Percentiles rank a stretch among this genome's conserved stretches.
Evolutionary conservation across 140 eudicot genomes (phyloP).

Genomic region (Stevia rebaudiana): DNA sequence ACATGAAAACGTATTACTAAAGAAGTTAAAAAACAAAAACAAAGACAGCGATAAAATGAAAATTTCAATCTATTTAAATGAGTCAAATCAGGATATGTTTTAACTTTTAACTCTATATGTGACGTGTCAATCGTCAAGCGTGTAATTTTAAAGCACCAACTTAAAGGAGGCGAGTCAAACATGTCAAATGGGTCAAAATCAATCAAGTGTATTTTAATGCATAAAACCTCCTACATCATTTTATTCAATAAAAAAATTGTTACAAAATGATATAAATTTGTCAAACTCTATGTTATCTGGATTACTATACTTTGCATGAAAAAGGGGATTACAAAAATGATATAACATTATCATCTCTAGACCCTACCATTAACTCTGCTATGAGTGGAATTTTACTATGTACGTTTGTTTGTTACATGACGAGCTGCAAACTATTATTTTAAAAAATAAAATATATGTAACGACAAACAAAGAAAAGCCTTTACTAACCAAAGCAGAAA

Average conservation of each 20-base stretch:
- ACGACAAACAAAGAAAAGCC: constrained; percentile 6
- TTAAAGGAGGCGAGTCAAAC: too few species aligned
- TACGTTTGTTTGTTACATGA: too few species aligned
- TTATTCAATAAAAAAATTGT: neutral
- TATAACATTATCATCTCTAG: too few species aligned
- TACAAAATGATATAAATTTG: neutral
- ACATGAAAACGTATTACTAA: constrained; percentile 6
- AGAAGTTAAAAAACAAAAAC: neutral
- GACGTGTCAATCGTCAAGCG: too few species aligned
- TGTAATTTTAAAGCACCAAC: too few species aligned
- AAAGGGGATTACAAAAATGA: too few species aligned
- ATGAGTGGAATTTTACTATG: too few species aligned
- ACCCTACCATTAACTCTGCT: too few species aligned
- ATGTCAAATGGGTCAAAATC: neutral
- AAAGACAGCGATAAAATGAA: neutral
- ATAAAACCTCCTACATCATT: neutral
- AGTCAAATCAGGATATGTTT: neutral
- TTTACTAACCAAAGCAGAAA: constrained; percentile 74
- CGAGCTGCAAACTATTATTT: too few species aligned
- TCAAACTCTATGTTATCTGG: too few species aligned
- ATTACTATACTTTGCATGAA: too few species aligned
- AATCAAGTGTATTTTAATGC: neutral
- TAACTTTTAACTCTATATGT: too few species aligned
- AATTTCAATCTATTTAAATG: neutral
- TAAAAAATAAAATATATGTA: neutral